Conservation (phyloP, 495 filamentous ascomycete genomes). For the Tuber microsphaerosporum region DNA sequence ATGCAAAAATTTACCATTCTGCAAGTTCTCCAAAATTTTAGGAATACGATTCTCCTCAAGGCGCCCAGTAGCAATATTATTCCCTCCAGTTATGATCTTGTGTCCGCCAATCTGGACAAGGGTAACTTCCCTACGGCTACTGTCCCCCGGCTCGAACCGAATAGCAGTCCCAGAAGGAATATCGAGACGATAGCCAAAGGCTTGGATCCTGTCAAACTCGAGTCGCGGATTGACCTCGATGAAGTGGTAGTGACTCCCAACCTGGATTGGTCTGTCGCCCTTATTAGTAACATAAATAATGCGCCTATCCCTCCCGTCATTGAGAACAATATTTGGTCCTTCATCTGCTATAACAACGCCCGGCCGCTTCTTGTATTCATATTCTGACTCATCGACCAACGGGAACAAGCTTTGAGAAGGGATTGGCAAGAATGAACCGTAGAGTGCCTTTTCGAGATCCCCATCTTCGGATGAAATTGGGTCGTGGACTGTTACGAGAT, state of each 20-base stretch:
- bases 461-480: conserved; percentile 84
- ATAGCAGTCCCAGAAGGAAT: conserved; percentile 88
- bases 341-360: conserved; percentile 72
- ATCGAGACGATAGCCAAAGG: conserved; percentile 82
- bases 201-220: conserved; percentile 77
- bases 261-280: conserved; percentile 71
- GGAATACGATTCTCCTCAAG: conserved; percentile 57
- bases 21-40: conserved; percentile 60
- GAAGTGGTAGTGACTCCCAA: conserved; percentile 95
- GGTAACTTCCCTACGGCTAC: conserved; percentile 68
- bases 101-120: conserved; percentile 84
- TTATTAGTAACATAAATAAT: conserved; percentile 70
- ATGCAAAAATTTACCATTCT: conserved; percentile 70
- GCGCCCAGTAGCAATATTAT: conserved; percentile 63
- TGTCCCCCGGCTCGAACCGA: conserved; percentile 87
- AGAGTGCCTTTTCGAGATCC: conserved; percentile 74
- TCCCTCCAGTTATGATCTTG: conserved; percentile 78
- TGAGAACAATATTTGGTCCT: conserved; percentile 57
- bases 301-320: conserved; percentile 67
- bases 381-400: conserved; percentile 51
- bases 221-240: conserved; percentile 87
- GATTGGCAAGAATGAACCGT: conserved; percentile 85
- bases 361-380: conserved; percentile 60
- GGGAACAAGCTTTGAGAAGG: conserved; percentile 51
- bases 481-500: conserved; percentile 89